Conservation (phyloP, 805 yeast species). For the Phaffomyces antillensis region DNA sequence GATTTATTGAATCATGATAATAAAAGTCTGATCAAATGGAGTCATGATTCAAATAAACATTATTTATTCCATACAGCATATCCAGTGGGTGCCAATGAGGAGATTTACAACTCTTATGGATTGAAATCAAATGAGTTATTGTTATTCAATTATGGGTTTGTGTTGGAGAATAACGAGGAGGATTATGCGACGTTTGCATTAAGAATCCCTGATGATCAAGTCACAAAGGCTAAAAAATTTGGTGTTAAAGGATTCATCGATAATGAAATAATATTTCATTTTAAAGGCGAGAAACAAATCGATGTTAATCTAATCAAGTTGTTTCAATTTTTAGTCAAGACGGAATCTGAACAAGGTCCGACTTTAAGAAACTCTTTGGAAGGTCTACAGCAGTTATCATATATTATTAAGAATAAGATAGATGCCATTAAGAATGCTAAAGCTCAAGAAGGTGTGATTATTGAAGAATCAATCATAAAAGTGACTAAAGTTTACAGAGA, state of each 20-base stretch:
- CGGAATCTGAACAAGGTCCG: conserved; percentile 38
- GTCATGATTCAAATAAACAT: conserved; percentile 12
- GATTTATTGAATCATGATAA: conserved; percentile 76
- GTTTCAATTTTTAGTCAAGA: conserved; percentile 47
- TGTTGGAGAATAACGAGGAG: conserved; percentile 45
- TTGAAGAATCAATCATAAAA: conserved; percentile 22
- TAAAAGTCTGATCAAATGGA: conserved; percentile 60
- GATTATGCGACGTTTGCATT: conserved; percentile 57
- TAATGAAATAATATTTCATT: conserved; percentile 33
- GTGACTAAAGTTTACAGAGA: conserved; percentile 39
- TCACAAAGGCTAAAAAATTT: conserved; percentile 25
- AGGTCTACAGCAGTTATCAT: conserved; percentile 48
- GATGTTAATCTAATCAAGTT: conserved; percentile 43
- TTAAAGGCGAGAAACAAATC: conserved; percentile 27
- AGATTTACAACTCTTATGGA: conserved; percentile 79
- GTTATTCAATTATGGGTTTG: conserved; percentile 77
- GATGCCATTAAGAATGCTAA: conserved; percentile 31
- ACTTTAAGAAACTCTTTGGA: conserved; percentile 53
- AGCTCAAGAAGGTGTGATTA: conserved; percentile 14
- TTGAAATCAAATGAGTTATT: conserved; percentile 82
- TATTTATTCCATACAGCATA: conserved; percentile 39
- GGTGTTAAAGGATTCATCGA: conserved; percentile 35
- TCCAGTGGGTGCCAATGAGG: conserved; percentile 28
- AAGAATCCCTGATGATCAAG: conserved; percentile 33
- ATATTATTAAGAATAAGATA: conserved; percentile 46